Evolutionary conservation across 1,139 yeast genomes (phyloP).

Genomic region (Geotrichum restrictum): DNA sequence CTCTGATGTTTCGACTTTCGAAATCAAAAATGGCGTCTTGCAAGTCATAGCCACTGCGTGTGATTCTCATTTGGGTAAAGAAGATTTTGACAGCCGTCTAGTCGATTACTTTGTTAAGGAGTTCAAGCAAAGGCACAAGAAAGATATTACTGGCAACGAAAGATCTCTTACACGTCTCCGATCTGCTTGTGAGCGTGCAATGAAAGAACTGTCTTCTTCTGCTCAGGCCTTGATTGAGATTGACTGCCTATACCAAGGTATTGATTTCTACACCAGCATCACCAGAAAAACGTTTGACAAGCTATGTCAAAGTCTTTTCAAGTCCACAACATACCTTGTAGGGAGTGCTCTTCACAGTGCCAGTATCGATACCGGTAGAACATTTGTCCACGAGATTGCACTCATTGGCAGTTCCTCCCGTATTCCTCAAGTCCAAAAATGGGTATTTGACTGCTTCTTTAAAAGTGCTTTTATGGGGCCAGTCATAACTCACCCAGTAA

Average conservation of each 20-base stretch:
- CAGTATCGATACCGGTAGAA: slow-evolving; percentile 82
- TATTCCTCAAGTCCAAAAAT: slow-evolving; percentile 97
- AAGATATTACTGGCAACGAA: slow-evolving; percentile 84
- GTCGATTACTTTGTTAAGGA: slow-evolving; percentile 90
- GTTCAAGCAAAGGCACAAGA: slow-evolving; percentile 94
- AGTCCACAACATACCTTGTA: slow-evolving; percentile 94
- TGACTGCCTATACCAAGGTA: slow-evolving; percentile 94
- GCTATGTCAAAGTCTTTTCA: slow-evolving; percentile 90
- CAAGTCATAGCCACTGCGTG: slow-evolving; percentile 99
- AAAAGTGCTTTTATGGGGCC: slow-evolving; percentile 96
- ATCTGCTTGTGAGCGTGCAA: slow-evolving; percentile 99
- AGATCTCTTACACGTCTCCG: slow-evolving; percentile 97
- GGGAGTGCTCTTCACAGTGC: slow-evolving; percentile 97
- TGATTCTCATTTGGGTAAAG: slow-evolving; percentile 99
- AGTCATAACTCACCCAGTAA: no score
- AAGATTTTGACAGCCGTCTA: slow-evolving; percentile 96
- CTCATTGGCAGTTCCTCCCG: slow-evolving; percentile 99
- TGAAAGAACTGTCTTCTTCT: slow-evolving; percentile 96
- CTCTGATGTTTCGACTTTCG: slow-evolving; percentile 93
- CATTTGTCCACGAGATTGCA: slow-evolving; percentile 90
- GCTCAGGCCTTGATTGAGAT: slow-evolving; percentile 96
- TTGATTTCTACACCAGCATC: slow-evolving; percentile 92
- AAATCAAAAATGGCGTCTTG: slow-evolving; percentile 98
- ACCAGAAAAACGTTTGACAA: slow-evolving; percentile 99
- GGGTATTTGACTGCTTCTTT: slow-evolving; percentile 95